A percentile compares a stretch with the other conserved stretches of the same genome.
Conservation (phyloP, 495 filamentous ascomycete genomes). For the Talaromyces wortmannii region DNA sequence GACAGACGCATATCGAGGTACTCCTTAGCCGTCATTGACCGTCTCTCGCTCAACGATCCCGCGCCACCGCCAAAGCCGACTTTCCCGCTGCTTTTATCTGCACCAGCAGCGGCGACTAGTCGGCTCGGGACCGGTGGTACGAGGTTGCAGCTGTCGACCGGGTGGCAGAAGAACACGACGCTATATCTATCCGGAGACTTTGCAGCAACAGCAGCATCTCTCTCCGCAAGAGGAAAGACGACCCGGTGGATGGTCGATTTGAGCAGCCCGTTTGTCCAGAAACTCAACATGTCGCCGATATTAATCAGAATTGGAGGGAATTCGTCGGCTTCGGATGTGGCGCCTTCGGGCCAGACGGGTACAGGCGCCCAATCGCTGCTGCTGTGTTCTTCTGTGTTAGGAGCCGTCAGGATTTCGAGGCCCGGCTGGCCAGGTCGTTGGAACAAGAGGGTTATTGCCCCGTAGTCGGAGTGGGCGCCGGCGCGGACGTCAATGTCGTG, state of each 20-base stretch:
- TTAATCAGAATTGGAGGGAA: constrained; percentile 83
- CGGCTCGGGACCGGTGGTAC: constrained; percentile 65
- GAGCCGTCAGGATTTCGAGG: constrained; percentile 69
- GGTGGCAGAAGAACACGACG: constrained; percentile 91
- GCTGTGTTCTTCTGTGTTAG: constrained; percentile 8
- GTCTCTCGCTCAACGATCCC: constrained; percentile 35
- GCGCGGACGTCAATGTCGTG: constrained; percentile 54
- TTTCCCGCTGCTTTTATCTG: constrained; percentile 17
- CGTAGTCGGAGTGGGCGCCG: constrained; percentile 65
- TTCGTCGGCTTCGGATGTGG: not conserved
- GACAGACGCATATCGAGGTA: constrained; percentile 70
- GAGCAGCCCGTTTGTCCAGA: constrained; percentile 86
- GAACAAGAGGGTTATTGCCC: constrained; percentile 64
- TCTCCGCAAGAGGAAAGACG: constrained; percentile 56
- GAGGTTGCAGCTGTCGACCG: constrained; percentile 61
- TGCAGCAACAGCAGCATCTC: not conserved
- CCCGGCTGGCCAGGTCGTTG: constrained; percentile 77
- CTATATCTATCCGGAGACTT: constrained; percentile 70
- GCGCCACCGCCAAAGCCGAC: constrained; percentile 38
- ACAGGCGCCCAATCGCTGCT: constrained; percentile 31
- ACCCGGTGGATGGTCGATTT: constrained; percentile 86
- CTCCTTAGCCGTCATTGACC: constrained; percentile 71
- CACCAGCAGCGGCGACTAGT: constrained; percentile 36
- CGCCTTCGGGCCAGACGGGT: constrained; percentile 27
- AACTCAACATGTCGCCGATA: constrained; percentile 82